Base-by-base conservation (phyloP, 2,329 filamentous ascomycete genomes). In the Beauveria bassiana region DNA sequence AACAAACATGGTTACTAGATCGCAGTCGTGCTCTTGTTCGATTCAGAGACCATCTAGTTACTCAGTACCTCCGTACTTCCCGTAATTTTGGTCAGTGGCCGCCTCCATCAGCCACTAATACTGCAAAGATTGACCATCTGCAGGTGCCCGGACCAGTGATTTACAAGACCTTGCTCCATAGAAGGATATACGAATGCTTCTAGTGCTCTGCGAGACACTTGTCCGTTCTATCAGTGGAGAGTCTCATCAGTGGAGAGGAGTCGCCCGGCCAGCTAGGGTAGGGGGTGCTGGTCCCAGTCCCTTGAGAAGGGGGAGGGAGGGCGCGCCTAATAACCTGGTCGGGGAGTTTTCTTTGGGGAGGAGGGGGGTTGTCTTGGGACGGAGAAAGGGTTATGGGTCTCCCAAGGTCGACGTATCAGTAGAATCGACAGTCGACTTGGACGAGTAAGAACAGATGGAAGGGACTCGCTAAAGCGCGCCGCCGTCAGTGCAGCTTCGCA, bases 201-300 rank as follows among this genome's bases (percentile, higher is more conserved):
- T 59, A 51, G 57, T 59, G 46, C 49, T 31, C 26, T 52, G 24
- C 57, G 22, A 52, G 38, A 38, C 57, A 45, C 57, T 12, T 52
- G 55, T 28, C 46, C 56, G 54, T 59, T 50, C 34, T 26, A 6
- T 4, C 55, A 50, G 56, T 59, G 54, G 56, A n/a, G 34, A 34
- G 31, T 31, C 31, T 31, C 10, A 31, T 31, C 31, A 31, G 31
- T 31, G 31, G 31, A 31, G 56, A 50, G 56, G 22, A 22, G 24
- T 45, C 56, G 56, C 56, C 56, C 56, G 56, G 28, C 46, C 46
- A 51, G 46, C 46, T 42, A 59, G 56, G n/a, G n/a, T 28, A 22
- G 38, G 38, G 2, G 28, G 28, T 31, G 28, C 28, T 26, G 22
- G 22, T 54, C 38, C 43, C 16, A 43, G 16, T 31, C 18, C 28